Percentiles rank a stretch among this genome's conserved stretches.
Evolutionary conservation across 2,329 filamentous ascomycete genomes (phyloP).

Genomic region (Dactylellina leptospora): DNA sequence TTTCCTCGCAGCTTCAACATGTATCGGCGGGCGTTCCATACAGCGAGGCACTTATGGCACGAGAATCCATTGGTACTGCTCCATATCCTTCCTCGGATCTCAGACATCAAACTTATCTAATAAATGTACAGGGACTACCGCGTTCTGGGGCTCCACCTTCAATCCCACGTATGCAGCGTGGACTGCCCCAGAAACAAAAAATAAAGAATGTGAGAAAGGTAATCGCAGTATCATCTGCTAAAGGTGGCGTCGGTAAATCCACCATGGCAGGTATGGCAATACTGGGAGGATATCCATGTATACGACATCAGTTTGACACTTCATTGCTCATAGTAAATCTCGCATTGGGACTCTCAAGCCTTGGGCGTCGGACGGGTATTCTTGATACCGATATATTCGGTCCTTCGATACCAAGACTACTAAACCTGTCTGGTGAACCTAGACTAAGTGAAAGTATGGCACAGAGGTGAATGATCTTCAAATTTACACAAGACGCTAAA

Average conservation of each 20-base stretch:
- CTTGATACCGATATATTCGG: slow-evolving; percentile 97
- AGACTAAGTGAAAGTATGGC: slow-evolving; percentile 74
- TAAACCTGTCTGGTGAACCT: slow-evolving; percentile 82
- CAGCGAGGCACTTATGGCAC: slow-evolving; percentile 48
- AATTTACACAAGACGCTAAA: too few species aligned
- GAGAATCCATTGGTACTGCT: slow-evolving; percentile 44
- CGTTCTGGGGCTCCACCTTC: slow-evolving; percentile 73
- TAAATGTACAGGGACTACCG: slow-evolving; percentile 75
- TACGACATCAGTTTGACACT: not conserved
- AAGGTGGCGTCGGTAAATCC: slow-evolving; percentile 97
- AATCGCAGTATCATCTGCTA: slow-evolving; percentile 96
- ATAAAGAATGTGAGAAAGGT: slow-evolving; percentile 88
- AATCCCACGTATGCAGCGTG: slow-evolving; percentile 79
- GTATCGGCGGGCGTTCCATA: slow-evolving; percentile 58
- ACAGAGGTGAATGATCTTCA: too few species aligned
- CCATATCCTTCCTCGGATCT: not conserved
- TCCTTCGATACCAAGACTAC: slow-evolving; percentile 88
- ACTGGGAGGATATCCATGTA: not conserved
- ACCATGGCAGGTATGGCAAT: slow-evolving; percentile 76
- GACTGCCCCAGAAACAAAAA: slow-evolving; percentile 79
- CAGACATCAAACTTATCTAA: slow-evolving; percentile 1
- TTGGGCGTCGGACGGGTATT: slow-evolving; percentile 83
- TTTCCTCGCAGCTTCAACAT: slow-evolving; percentile 52
- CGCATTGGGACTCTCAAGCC: slow-evolving; percentile 82
- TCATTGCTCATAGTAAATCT: slow-evolving; percentile 68